Conservation (phyloP, 257 asterid genomes). For the Ilex aquifolium region DNA sequence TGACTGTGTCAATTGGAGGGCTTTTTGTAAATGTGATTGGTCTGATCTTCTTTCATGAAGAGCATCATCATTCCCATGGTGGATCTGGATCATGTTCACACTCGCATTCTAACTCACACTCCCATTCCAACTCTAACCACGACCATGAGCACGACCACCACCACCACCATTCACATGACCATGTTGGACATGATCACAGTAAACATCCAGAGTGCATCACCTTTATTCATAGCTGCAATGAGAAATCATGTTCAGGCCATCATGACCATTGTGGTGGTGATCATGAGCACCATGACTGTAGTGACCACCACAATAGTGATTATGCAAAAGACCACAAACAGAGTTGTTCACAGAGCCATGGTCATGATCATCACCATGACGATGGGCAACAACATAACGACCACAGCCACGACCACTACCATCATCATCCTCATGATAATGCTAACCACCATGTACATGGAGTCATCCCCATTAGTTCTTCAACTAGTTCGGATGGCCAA, state of each 20-base stretch:
- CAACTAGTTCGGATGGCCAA: neutral
- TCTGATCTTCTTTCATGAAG: constrained; percentile 91
- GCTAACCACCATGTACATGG: constrained; percentile 12
- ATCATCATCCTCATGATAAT: constrained; percentile 15
- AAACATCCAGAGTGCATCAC: constrained; percentile 20
- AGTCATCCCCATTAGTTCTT: neutral
- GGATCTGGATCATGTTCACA: constrained; percentile 74
- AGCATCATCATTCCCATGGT: constrained; percentile 98
- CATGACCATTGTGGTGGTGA: constrained; percentile 13
- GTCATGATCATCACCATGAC: constrained; percentile 16
- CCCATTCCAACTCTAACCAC: constrained; percentile 7
- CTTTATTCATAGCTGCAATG: constrained; percentile 24
- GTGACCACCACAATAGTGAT: neutral
- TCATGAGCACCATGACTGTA: constrained; percentile 17
- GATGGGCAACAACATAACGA: neutral
- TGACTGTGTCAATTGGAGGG: constrained; percentile 88
- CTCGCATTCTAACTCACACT: constrained; percentile 40
- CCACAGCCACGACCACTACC: constrained; percentile 14
- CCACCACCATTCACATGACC: constrained; percentile 18
- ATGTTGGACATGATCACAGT: constrained; percentile 19
- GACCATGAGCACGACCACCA: neutral
- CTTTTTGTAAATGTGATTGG: constrained; percentile 84
- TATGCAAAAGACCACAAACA: neutral
- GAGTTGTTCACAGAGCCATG: neutral
- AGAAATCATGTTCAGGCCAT: constrained; percentile 23